Evolutionary conservation across 805 yeast species (phyloP).

Genomic region (Saccharomycopsis lassenensis): DNA sequence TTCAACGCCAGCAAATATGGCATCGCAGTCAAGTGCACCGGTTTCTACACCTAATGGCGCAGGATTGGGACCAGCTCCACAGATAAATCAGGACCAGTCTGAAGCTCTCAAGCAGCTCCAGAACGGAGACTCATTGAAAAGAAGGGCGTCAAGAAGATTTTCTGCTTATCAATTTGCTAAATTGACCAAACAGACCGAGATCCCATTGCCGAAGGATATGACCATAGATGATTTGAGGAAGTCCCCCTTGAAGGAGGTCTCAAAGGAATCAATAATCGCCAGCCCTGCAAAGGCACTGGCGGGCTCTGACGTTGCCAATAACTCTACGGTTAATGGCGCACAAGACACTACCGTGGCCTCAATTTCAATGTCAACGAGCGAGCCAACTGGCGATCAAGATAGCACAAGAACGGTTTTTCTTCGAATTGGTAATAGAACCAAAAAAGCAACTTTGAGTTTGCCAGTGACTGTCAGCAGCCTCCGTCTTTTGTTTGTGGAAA

Average conservation of each 20-base stretch:
- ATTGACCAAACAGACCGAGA: slow-evolving; percentile 24
- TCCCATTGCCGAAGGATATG: slow-evolving; percentile 17
- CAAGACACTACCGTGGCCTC: no score
- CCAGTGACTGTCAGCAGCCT: slow-evolving; percentile 33
- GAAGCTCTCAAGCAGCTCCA: slow-evolving; percentile 74
- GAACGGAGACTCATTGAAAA: slow-evolving; percentile 69
- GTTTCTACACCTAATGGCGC: not conserved
- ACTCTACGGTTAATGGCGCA: no score
- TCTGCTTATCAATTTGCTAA: slow-evolving; percentile 90
- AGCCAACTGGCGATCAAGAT: no score
- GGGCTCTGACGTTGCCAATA: no score
- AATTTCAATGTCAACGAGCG: no score
- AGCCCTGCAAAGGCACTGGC: not conserved
- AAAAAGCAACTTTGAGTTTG: slow-evolving; percentile 31
- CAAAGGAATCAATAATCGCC: not conserved
- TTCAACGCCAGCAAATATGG: no score
- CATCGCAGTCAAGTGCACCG: no score
- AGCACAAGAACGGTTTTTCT: slow-evolving; percentile 33
- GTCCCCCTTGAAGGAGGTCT: no score
- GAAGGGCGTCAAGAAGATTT: slow-evolving; percentile 88
- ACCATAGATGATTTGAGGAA: slow-evolving; percentile 3
- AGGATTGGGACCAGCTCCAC: not conserved
- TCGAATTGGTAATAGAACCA: slow-evolving; percentile 41
- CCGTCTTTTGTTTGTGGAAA: slow-evolving; percentile 71
- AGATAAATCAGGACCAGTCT: not conserved